These are phyloP conservation scores for Nidularia pulvinata DNA, from an alignment of 768 basidiomycete species.

Conservation along the genomic window DNA sequence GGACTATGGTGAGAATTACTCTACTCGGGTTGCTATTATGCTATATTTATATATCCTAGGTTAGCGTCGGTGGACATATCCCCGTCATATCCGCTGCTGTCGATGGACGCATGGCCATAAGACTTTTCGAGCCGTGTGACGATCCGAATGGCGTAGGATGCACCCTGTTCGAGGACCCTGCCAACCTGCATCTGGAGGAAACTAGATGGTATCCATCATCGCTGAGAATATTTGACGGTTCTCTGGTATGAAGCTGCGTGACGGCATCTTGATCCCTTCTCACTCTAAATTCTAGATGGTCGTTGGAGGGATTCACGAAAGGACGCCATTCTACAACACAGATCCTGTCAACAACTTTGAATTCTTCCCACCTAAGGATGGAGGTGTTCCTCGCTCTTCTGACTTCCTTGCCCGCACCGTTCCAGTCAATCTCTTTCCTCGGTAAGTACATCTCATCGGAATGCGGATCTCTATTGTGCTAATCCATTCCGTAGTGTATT, in stretches of 20 bases:
- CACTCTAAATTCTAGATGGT: slow-evolving; percentile 9
- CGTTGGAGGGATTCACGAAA: slow-evolving; percentile 23
- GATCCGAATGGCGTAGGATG: slow-evolving; percentile 24
- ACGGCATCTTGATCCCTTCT: neutral
- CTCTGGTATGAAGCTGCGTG: slow-evolving; percentile 25
- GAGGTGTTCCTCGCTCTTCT: slow-evolving; percentile 23
- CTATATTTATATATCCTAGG: slow-evolving; percentile 8
- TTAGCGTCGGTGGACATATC: slow-evolving; percentile 25
- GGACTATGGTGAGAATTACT: slow-evolving; percentile 27
- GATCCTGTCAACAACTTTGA: slow-evolving; percentile 47
- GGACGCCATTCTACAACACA: slow-evolving; percentile 61
- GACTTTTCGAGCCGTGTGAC: slow-evolving; percentile 35
- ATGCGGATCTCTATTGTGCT: slow-evolving; percentile 8
- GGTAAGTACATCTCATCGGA: slow-evolving; percentile 16
- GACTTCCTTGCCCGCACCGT: slow-evolving; percentile 21
- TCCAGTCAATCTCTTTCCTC: slow-evolving; percentile 23
- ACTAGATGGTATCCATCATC: slow-evolving; percentile 41
- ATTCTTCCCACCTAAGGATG: slow-evolving; percentile 38
- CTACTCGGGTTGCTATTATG: slow-evolving; percentile 4
- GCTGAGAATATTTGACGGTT: slow-evolving; percentile 27
- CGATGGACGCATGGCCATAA: slow-evolving; percentile 31
- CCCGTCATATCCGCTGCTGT: slow-evolving; percentile 22
- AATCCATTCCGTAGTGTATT: slow-evolving; percentile 17
- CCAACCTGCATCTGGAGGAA: slow-evolving; percentile 27
- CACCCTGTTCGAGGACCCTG: slow-evolving; percentile 31